These are phyloP conservation scores for Linum tenue DNA, from an alignment of 345 rosid genomes.

Conservation along the genomic window DNA sequence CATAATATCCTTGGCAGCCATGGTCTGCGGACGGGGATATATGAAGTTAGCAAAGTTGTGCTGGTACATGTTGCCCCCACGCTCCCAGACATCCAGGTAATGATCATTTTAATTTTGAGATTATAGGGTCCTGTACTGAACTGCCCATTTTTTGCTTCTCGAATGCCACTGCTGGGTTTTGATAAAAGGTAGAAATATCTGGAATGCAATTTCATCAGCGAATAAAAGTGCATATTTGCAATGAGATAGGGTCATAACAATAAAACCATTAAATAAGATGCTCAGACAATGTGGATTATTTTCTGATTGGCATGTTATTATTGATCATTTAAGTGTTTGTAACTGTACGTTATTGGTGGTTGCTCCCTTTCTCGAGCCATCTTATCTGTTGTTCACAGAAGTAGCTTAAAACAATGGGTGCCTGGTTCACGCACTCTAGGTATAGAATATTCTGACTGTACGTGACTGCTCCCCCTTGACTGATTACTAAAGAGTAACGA, in stretches of 20 bases:
- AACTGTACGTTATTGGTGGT: too few relatives aligned
- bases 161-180: background rate
- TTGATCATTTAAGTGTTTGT: too few relatives aligned
- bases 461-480: too few relatives aligned
- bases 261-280: background rate
- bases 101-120: slow-evolving; percentile 2
- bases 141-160: background rate
- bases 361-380: too few relatives aligned
- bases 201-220: background rate
- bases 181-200: background rate
- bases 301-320: too few relatives aligned
- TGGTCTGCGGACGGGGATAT: slow-evolving; percentile 92
- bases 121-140: background rate
- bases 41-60: slow-evolving; percentile 80
- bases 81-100: slow-evolving; percentile 84
- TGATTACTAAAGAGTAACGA: too few relatives aligned
- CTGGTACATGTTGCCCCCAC: slow-evolving; percentile 82
- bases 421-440: too few relatives aligned
- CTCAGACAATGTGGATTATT: too few relatives aligned
- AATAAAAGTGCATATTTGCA: background rate
- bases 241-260: background rate
- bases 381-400: too few relatives aligned
- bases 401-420: too few relatives aligned
- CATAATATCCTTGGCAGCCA: slow-evolving; percentile 44
- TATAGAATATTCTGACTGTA: too few relatives aligned